Conservation (phyloP, 805 yeast genomes). For the Candida namnaoensis region DNA sequence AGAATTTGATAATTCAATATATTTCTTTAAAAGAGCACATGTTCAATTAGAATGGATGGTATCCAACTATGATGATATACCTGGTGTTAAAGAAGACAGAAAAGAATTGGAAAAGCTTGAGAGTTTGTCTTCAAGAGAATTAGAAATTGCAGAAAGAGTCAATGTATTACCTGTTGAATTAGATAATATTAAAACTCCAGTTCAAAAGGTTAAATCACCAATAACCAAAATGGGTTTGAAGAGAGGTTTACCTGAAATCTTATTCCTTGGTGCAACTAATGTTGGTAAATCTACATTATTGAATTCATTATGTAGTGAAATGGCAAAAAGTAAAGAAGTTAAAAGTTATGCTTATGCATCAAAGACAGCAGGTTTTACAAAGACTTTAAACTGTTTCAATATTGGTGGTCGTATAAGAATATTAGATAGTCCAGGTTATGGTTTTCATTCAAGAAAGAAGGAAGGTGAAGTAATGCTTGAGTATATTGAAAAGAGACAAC, state of each 20-base stretch:
- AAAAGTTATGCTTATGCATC: constrained; percentile 44
- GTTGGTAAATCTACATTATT: constrained; percentile 81
- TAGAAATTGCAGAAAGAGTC: neutral
- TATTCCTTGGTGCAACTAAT: constrained; percentile 74
- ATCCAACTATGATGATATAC: constrained; percentile 43
- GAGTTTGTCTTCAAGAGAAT: constrained; percentile 18
- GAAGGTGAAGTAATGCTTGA: constrained; percentile 68
- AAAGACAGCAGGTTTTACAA: constrained; percentile 45
- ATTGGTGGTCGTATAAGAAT: constrained; percentile 55
- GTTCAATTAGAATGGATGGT: constrained; percentile 55
- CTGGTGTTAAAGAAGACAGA: constrained; percentile 35
- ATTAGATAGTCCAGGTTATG: constrained; percentile 90
- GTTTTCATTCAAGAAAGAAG: constrained; percentile 49
- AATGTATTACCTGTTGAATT: constrained; percentile 3
- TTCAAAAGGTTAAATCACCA: constrained; percentile 16
- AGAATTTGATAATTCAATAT: neutral
- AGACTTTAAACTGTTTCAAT: constrained; percentile 63
- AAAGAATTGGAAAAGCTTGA: constrained; percentile 8
- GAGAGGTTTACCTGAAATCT: constrained; percentile 57
- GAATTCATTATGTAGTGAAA: constrained; percentile 44
- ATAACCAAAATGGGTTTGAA: constrained; percentile 3
- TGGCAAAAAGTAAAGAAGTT: constrained; percentile 16
- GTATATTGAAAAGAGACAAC: constrained; percentile 47
- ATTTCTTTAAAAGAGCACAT: constrained; percentile 36
- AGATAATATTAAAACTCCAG: constrained; percentile 18